Conservation (phyloP, 1,139 yeast genomes). For the Hansenula sp. region DNA sequence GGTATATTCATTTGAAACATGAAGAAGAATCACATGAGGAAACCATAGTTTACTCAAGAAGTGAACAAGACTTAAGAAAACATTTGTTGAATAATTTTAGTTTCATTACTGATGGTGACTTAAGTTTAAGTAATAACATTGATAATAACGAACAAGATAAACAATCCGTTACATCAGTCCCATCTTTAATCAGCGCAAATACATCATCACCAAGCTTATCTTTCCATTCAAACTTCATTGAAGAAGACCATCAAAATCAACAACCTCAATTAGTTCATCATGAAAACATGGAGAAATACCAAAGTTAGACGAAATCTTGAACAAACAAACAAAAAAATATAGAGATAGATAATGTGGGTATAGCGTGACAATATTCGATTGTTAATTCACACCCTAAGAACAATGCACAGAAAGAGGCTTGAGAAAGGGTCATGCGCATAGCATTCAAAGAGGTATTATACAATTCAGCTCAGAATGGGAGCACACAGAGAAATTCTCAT, state of each 20-base stretch:
- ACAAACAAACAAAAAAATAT: too few species aligned
- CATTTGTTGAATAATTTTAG: slow-evolving; percentile 8
- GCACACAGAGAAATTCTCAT: too few species aligned
- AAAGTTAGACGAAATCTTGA: too few species aligned
- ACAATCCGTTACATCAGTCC: slow-evolving; percentile 1
- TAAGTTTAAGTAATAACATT: neutral
- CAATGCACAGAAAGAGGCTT: too few species aligned
- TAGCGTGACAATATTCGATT: too few species aligned
- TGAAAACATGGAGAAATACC: neutral
- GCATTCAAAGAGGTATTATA: too few species aligned
- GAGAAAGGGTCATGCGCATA: too few species aligned
- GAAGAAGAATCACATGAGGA: slow-evolving; percentile 1
- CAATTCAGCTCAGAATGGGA: too few species aligned
- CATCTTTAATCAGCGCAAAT: slow-evolving; percentile 2
- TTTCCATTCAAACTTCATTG: neutral
- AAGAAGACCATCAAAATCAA: neutral
- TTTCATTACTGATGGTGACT: neutral
- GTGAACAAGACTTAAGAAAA: slow-evolving; percentile 9
- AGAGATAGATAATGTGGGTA: too few species aligned
- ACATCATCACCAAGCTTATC: slow-evolving; percentile 4
- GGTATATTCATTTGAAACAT: slow-evolving; percentile 10
- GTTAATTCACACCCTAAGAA: too few species aligned
- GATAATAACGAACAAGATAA: neutral
- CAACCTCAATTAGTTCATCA: slow-evolving; percentile 1
- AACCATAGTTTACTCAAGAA: slow-evolving; percentile 3